A percentile compares a stretch with the other conserved stretches of the same genome.
Evolutionary conservation across 257 asterid genomes (phyloP).

Genomic region (Striga asiatica): DNA sequence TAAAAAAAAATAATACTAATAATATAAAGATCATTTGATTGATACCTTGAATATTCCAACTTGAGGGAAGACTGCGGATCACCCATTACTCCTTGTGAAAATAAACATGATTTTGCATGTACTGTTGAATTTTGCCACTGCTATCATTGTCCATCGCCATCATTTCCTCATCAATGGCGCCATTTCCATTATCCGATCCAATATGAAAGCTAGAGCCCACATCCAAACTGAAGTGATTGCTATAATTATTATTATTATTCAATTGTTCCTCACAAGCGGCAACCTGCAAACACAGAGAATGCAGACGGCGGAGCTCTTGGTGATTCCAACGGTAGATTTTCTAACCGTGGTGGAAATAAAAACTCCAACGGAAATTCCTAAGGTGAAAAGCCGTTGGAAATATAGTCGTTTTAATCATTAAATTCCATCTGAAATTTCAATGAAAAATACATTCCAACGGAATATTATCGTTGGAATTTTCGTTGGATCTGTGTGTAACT

Average conservation of each 20-base stretch:
- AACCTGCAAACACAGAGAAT: slow-evolving; percentile 24
- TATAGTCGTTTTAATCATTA: no score
- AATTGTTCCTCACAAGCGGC: slow-evolving; percentile 14
- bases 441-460: no score
- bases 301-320: slow-evolving; percentile 14
- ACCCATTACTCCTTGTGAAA: slow-evolving; percentile 14
- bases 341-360: no score
- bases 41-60: slow-evolving; percentile 32
- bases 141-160: slow-evolving; percentile 5
- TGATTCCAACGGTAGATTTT: no score
- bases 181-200: no score
- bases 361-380: no score
- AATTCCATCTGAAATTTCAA: no score
- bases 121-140: no score
- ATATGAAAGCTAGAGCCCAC: neutral
- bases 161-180: slow-evolving; percentile 16
- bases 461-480: no score
- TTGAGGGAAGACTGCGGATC: slow-evolving; percentile 30
- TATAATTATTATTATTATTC: neutral
- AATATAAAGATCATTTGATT: neutral
- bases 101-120: neutral
- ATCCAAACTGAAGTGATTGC: neutral
- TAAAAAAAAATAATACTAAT: no score
- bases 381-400: no score
- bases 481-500: no score